These are phyloP conservation scores for Tuber calosporum DNA, from an alignment of 495 filamentous ascomycete genomes.

Conservation along the genomic window DNA sequence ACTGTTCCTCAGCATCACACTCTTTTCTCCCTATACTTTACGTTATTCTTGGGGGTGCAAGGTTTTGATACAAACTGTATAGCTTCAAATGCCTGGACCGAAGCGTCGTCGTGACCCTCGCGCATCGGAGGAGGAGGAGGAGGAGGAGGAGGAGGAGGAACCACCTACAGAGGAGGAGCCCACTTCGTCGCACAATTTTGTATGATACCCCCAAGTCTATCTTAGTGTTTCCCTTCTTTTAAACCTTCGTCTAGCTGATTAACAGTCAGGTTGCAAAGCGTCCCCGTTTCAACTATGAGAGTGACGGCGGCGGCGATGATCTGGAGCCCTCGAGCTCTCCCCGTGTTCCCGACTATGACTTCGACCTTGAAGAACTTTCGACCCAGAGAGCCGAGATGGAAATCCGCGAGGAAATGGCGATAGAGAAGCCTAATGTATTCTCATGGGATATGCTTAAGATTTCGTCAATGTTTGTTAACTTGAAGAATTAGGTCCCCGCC, in stretches of 20 bases:
- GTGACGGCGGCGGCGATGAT: not conserved
- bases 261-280: not conserved
- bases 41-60: not conserved
- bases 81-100: not conserved
- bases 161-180: not conserved
- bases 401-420: slow-evolving; percentile 32
- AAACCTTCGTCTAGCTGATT: not conserved
- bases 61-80: not conserved
- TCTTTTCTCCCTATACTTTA: not conserved
- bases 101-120: not conserved
- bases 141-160: not conserved
- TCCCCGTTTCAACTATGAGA: slow-evolving; percentile 1
- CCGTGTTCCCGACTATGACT: slow-evolving; percentile 13
- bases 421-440: slow-evolving; percentile 27
- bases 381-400: slow-evolving; percentile 33
- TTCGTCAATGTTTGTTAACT: not conserved
- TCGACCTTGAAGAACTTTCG: slow-evolving; percentile 32
- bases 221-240: not conserved
- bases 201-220: not conserved
- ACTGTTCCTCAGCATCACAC: not conserved
- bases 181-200: not conserved
- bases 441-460: not conserved
- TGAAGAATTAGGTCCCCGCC: slow-evolving; percentile 23
- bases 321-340: not conserved
- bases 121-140: not conserved